Percentiles rank a stretch among this genome's conserved stretches.
These are phyloP conservation scores for Sarocladiaceae sp. DNA, from an alignment of 2,329 filamentous ascomycete genomes.

Conservation along the genomic window DNA sequence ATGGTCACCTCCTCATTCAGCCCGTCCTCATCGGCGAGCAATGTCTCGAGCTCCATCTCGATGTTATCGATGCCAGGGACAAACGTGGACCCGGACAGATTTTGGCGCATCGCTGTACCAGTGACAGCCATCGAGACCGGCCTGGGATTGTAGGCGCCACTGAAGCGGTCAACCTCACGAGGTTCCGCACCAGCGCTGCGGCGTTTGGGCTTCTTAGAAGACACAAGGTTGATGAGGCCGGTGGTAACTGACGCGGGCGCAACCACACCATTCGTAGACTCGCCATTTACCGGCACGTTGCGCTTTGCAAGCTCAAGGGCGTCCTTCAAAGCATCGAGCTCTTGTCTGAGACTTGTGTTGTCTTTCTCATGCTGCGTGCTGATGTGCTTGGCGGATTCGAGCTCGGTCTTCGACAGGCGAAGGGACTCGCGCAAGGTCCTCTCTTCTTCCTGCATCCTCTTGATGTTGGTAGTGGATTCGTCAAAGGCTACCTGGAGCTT, in stretches of 20 bases:
- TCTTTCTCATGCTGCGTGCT: constrained; percentile 76
- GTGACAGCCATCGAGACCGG: constrained; percentile 93
- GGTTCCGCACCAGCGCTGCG: constrained; percentile 84
- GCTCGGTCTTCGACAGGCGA: constrained; percentile 69
- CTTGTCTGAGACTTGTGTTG: constrained; percentile 77
- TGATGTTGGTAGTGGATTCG: constrained; percentile 84
- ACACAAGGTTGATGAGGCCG: constrained; percentile 92
- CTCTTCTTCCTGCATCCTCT: constrained; percentile 92
- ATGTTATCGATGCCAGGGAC: constrained; percentile 80
- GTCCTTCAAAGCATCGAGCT: constrained; percentile 84
- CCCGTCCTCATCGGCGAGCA: constrained; percentile 91
- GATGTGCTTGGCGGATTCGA: constrained; percentile 71
- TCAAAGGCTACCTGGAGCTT: constrained; percentile 84
- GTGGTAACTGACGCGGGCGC: constrained; percentile 48
- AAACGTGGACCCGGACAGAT: constrained; percentile 68
- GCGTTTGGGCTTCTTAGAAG: constrained; percentile 94
- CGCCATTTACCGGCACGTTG: constrained; percentile 66
- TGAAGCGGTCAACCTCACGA: constrained; percentile 83
- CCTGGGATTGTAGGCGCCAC: constrained; percentile 84
- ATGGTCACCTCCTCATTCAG: constrained; percentile 96
- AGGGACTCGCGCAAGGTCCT: constrained; percentile 77
- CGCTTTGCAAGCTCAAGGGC: constrained; percentile 84
- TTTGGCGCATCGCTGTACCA: constrained; percentile 60
- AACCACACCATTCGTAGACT: constrained; percentile 32
- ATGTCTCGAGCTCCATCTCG: constrained; percentile 87